Evolutionary conservation across 2,329 filamentous ascomycete genomes (phyloP).

Genomic region (Trichoderma arundinaceum): DNA sequence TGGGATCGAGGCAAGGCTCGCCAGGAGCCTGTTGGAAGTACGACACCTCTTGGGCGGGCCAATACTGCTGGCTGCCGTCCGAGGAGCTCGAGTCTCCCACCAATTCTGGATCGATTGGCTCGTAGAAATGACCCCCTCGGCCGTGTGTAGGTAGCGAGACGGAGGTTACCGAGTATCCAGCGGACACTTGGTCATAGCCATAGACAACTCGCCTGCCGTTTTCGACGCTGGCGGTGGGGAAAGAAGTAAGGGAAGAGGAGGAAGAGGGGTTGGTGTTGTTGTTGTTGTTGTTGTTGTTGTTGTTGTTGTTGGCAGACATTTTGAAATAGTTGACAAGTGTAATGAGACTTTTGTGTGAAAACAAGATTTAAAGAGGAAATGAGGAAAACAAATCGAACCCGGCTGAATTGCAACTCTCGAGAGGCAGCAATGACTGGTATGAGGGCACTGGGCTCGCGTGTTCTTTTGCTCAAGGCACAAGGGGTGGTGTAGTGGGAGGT

Average conservation of each 20-base stretch:
- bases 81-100: background rate
- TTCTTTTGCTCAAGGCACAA: slow-evolving; percentile 16
- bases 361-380: too few relatives aligned
- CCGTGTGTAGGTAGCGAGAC: background rate
- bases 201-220: background rate
- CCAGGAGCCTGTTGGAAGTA: slow-evolving; percentile 1
- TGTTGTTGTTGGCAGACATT: background rate
- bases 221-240: background rate
- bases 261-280: too few relatives aligned
- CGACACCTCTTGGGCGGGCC: background rate
- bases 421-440: background rate
- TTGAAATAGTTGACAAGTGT: too few relatives aligned
- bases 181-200: background rate
- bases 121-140: background rate
- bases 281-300: too few relatives aligned
- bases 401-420: background rate
- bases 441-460: background rate
- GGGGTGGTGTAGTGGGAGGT: background rate
- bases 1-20: background rate
- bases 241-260: slow-evolving; percentile 2
- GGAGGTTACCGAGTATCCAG: background rate
- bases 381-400: slow-evolving; percentile 7
- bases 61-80: background rate
- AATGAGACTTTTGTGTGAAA: background rate
- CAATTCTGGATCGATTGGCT: slow-evolving; percentile 12